A percentile compares a stretch with the other conserved stretches of the same genome.
Conservation (phyloP, 1,139 yeast genomes). For the Zygosaccharomyces sapae region DNA sequence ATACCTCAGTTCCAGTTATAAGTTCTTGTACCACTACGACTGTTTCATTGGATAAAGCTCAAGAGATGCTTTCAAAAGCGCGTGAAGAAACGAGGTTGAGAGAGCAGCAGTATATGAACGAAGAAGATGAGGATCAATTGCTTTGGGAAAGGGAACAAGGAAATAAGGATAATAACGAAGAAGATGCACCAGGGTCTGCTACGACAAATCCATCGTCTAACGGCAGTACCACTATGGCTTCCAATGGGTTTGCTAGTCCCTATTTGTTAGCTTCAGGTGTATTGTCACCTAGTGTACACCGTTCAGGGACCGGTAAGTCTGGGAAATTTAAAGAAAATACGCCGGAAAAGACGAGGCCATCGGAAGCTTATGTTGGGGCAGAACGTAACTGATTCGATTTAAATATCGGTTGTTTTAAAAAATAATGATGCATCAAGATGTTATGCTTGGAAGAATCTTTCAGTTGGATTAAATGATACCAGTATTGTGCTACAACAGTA, state of each 20-base stretch:
- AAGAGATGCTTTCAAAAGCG: constrained; percentile 77
- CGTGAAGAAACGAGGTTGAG: constrained; percentile 64
- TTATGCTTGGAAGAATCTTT: background rate
- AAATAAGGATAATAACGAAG: constrained; percentile 15
- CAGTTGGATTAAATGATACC: background rate
- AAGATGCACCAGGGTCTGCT: constrained; percentile 19
- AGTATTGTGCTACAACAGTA: background rate
- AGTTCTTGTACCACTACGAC: constrained; percentile 95
- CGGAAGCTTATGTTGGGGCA: constrained; percentile 13
- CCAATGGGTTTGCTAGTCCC: constrained; percentile 28
- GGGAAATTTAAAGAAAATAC: constrained; percentile 11
- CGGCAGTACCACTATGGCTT: constrained; percentile 18
- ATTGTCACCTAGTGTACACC: constrained; percentile 21
- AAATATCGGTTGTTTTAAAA: background rate
- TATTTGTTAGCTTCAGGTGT: constrained; percentile 27
- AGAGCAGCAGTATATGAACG: constrained; percentile 47
- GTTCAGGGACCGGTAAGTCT: constrained; percentile 10
- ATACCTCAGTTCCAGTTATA: constrained; percentile 88
- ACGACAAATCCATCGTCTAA: constrained; percentile 18
- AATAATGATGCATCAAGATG: background rate
- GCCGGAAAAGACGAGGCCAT: constrained; percentile 10
- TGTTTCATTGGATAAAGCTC: constrained; percentile 79
- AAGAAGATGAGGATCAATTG: constrained; percentile 28
- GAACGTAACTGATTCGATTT: constrained; percentile 9
- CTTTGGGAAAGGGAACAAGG: constrained; percentile 26